These are phyloP conservation scores for Arthrinium puccinioides DNA, from an alignment of 2,329 filamentous ascomycete species.

Conservation along the genomic window DNA sequence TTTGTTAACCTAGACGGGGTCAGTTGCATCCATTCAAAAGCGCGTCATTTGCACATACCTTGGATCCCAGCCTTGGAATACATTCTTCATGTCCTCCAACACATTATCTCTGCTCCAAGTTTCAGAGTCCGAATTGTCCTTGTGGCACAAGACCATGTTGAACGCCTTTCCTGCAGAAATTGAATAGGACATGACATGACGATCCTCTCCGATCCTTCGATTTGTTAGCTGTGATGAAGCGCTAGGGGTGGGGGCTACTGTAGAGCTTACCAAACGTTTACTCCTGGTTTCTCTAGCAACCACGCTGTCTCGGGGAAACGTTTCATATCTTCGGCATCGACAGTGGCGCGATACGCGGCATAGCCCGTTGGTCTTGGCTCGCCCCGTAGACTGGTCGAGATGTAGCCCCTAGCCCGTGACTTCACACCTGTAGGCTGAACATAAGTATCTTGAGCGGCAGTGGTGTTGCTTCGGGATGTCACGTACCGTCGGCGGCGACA, in stretches of 20 bases:
- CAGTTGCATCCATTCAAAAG: too few relatives aligned
- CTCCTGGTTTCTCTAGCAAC: conserved; percentile 28
- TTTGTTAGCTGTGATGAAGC: too few relatives aligned
- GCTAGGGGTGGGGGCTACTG: too few relatives aligned
- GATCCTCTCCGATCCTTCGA: conserved; percentile 31
- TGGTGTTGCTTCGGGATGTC: too few relatives aligned
- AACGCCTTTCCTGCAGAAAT: conserved; percentile 34
- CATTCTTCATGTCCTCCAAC: conserved; percentile 23
- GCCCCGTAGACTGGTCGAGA: conserved; percentile 1
- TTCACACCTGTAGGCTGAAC: neutral
- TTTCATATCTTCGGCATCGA: conserved; percentile 28
- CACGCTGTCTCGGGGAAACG: conserved; percentile 26
- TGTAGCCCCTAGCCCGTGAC: neutral
- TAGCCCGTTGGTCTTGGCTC: conserved; percentile 24
- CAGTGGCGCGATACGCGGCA: conserved; percentile 32
- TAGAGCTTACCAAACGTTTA: too few relatives aligned
- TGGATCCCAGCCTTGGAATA: conserved; percentile 26
- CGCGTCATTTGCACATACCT: conserved; percentile 20
- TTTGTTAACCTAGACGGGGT: conserved; percentile 27
- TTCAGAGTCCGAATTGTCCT: conserved; percentile 25
- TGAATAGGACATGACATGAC: conserved; percentile 38
- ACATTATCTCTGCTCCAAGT: conserved; percentile 19
- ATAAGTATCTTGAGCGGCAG: too few relatives aligned
- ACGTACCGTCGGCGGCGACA: conserved; percentile 26
- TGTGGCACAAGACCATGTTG: conserved; percentile 38